Percentiles rank a stretch among this genome's conserved stretches.
These are phyloP conservation scores for Pelargonium cotyledonis DNA, from an alignment of 441 rosid species.

Conservation along the genomic window DNA sequence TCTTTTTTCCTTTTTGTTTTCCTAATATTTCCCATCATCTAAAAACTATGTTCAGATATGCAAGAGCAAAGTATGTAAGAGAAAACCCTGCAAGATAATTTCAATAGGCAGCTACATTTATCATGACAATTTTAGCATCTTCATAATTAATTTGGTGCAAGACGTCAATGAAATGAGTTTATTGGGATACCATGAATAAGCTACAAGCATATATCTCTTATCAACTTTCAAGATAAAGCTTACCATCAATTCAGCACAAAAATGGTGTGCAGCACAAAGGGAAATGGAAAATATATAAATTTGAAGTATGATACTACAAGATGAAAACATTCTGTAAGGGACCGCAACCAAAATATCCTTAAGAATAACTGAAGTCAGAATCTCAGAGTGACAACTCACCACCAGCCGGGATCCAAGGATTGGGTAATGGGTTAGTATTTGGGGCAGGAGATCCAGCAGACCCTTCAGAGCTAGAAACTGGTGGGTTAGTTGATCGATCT, in stretches of 20 bases:
- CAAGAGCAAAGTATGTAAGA: too few relatives aligned
- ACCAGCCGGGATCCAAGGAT: slow-evolving; percentile 52
- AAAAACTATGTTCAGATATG: background rate
- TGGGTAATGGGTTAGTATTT: slow-evolving; percentile 55
- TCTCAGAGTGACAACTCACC: slow-evolving; percentile 26
- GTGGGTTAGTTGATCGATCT: slow-evolving; percentile 33
- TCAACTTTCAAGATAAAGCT: too few relatives aligned
- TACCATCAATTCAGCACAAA: background rate
- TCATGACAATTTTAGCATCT: too few relatives aligned
- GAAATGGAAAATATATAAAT: background rate
- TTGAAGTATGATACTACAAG: background rate
- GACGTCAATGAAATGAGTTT: too few relatives aligned
- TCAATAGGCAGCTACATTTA: too few relatives aligned
- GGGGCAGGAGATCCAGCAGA: slow-evolving; percentile 36
- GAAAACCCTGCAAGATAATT: too few relatives aligned
- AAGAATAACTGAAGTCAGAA: background rate
- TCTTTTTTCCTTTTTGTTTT: background rate
- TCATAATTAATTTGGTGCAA: too few relatives aligned
- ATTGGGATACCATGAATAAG: too few relatives aligned
- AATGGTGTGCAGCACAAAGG: background rate
- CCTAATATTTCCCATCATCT: background rate
- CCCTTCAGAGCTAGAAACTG: slow-evolving; percentile 35
- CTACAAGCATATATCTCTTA: too few relatives aligned
- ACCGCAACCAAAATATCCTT: background rate
- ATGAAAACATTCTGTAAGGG: background rate